Evolutionary conservation across 176 grass and related monocot genomes (phyloP).

Genomic region (Aegilops longissima): DNA sequence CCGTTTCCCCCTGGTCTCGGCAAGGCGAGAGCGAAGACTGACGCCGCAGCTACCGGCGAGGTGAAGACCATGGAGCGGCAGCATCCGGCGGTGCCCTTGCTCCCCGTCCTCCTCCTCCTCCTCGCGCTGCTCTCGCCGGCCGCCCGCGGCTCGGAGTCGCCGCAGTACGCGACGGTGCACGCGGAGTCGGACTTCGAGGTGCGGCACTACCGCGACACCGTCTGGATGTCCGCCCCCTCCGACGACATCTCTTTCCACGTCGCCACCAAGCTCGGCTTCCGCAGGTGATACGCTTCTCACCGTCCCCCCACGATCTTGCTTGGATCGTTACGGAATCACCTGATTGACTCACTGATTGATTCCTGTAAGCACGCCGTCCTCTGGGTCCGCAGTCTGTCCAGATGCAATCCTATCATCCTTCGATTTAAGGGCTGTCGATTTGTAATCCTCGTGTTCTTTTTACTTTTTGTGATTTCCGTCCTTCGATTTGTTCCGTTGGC

Average conservation of each 20-base stretch:
- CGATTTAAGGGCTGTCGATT: not conserved
- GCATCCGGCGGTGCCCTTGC: not conserved
- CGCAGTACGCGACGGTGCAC: slow-evolving; percentile 75
- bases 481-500: not conserved
- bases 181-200: slow-evolving; percentile 87
- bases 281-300: slow-evolving; percentile 35
- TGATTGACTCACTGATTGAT: not conserved
- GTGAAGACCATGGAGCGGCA: slow-evolving; percentile 8
- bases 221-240: slow-evolving; percentile 85
- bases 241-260: slow-evolving; percentile 70
- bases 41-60: not conserved
- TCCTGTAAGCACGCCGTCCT: not conserved
- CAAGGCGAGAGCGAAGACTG: not conserved
- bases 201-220: slow-evolving; percentile 61
- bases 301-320: not conserved
- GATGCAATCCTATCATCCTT: not conserved
- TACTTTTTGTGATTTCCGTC: not conserved
- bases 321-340: not conserved
- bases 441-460: not conserved
- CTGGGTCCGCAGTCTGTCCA: not conserved
- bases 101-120: slow-evolving; percentile 18
- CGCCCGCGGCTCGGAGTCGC: slow-evolving; percentile 51
- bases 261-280: slow-evolving; percentile 86
- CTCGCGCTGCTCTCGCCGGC: slow-evolving; percentile 10
- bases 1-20: not conserved